phyloP scores from a whole-genome alignment of 2,329 filamentous ascomycete genomes.

The Fusarium humuli region DNA sequence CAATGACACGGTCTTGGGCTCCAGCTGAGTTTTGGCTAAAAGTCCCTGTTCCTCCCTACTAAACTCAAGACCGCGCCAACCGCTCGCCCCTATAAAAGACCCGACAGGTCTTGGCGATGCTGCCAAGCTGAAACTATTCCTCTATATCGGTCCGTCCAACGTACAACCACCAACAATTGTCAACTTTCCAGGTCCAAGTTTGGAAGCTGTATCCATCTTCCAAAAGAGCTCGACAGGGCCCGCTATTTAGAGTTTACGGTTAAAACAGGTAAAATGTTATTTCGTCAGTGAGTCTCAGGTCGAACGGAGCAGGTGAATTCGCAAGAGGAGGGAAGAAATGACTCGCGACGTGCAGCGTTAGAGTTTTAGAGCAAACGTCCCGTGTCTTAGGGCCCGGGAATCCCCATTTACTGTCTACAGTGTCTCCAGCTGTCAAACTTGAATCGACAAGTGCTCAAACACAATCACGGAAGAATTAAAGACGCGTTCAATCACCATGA shows the following conservation, averaged over 20 bases:
- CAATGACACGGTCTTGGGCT: background rate
- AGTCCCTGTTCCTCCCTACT: background rate
- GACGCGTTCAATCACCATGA: background rate
- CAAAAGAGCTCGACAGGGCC: background rate
- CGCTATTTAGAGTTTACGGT: slow-evolving; percentile 20
- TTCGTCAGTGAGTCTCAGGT: background rate
- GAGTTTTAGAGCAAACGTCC: background rate
- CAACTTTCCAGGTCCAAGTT: background rate
- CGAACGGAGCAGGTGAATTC: no score
- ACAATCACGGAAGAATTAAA: background rate
- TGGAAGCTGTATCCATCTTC: slow-evolving; percentile 5
- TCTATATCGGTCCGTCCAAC: background rate
- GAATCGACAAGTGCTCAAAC: background rate
- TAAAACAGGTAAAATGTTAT: background rate
- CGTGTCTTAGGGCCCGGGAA: background rate
- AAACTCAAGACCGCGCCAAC: background rate
- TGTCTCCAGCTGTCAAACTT: background rate
- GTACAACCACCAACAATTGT: background rate
- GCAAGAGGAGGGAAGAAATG: background rate
- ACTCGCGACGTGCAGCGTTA: slow-evolving; percentile 4
- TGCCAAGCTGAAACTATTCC: slow-evolving; percentile 3
- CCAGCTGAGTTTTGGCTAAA: background rate
- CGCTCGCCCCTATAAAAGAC: background rate
- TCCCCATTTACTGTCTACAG: background rate
- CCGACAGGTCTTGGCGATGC: background rate